phyloP scores from a whole-genome alignment of 2,329 filamentous ascomycete genomes.

The Talaromyces sp. region DNA sequence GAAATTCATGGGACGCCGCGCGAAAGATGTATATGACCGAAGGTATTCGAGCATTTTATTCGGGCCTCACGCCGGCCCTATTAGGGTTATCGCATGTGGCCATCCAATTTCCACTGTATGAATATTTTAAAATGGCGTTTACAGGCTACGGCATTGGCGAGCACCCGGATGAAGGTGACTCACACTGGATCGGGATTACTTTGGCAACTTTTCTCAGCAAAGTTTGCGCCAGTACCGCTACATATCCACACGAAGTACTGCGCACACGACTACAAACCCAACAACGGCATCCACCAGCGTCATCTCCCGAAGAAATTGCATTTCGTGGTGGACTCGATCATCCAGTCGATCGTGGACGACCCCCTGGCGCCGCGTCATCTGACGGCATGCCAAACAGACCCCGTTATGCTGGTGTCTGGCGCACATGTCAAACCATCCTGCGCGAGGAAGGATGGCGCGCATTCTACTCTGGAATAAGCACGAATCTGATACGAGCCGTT shows the following conservation, averaged over 20 bases:
- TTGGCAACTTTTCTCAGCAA: constrained; percentile 90
- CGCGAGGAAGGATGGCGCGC: constrained; percentile 90
- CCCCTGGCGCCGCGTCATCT: constrained; percentile 43
- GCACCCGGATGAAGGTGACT: constrained; percentile 54
- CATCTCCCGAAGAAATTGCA: constrained; percentile 49
- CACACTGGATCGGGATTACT: constrained; percentile 78
- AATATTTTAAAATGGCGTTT: constrained; percentile 84
- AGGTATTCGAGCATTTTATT: constrained; percentile 87
- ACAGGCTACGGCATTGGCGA: constrained; percentile 85
- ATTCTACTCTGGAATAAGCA: constrained; percentile 95
- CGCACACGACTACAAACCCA: constrained; percentile 92
- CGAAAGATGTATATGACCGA: constrained; percentile 93
- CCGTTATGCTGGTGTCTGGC: constrained; percentile 70
- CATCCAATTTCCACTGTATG: constrained; percentile 94
- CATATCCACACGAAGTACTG: constrained; percentile 95
- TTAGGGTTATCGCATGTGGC: constrained; percentile 91
- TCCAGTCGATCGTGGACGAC: constrained; percentile 43
- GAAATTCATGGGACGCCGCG: constrained; percentile 81
- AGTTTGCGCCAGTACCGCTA: constrained; percentile 86
- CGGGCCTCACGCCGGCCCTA: constrained; percentile 84
- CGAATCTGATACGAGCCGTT: constrained; percentile 93
- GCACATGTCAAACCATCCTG: constrained; percentile 78
- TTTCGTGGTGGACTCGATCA: constrained; percentile 39
- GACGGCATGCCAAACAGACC: constrained; percentile 53
- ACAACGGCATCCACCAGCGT: constrained; percentile 55